These are phyloP conservation scores for Chenopodium berlandieri DNA, from an alignment of 148 eudicot species.

Conservation along the genomic window DNA sequence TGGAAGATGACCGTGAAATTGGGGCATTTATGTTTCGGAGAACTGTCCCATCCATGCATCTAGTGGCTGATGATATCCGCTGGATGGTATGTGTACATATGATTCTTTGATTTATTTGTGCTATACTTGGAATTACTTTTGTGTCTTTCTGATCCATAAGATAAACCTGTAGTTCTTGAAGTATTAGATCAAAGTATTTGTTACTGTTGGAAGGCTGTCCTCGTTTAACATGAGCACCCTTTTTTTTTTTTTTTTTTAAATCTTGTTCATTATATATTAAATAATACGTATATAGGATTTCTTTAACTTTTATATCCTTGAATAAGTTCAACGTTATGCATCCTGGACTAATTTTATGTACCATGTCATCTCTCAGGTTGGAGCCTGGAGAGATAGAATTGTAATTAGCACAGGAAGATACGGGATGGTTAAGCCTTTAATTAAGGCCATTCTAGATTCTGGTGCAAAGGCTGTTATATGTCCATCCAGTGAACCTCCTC, in stretches of 20 bases:
- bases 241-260: no score
- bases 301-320: not conserved
- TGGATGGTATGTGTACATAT: constrained; percentile 61
- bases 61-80: constrained; percentile 83
- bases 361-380: constrained; percentile 48
- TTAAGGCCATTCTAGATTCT: constrained; percentile 80
- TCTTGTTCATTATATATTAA: not conserved
- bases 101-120: not conserved
- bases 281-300: not conserved
- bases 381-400: constrained; percentile 97
- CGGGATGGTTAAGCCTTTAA: constrained; percentile 59
- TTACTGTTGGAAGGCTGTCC: not conserved
- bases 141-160: not conserved
- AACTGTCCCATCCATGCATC: constrained; percentile 91
- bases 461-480: constrained; percentile 95
- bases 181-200: not conserved
- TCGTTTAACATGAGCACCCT: not conserved
- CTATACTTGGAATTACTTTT: not conserved
- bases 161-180: not conserved
- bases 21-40: constrained; percentile 98
- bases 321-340: not conserved
- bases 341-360: not conserved
- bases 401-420: constrained; percentile 71
- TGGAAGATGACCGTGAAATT: constrained; percentile 99
- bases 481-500: constrained; percentile 79